Evolutionary conservation across 768 basidiomycete genomes (phyloP).

Genomic region (Gymnopilus junonius): DNA sequence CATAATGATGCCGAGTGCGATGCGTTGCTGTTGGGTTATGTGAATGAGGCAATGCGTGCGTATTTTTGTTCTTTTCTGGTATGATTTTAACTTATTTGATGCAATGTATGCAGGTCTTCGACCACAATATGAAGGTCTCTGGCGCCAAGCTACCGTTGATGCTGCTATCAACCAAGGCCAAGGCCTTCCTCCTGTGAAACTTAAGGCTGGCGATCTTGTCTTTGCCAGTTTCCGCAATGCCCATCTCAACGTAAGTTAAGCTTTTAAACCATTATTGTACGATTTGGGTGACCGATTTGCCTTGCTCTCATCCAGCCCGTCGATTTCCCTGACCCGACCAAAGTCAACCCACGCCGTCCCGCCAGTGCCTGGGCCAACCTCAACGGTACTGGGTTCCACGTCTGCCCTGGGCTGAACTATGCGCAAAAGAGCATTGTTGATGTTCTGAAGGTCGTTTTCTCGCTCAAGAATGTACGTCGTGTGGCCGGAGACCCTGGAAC

Average conservation of each 20-base stretch:
- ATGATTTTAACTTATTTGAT: too few relatives aligned
- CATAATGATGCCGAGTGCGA: conserved; percentile 34
- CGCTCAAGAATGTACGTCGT: conserved; percentile 9
- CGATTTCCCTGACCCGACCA: conserved; percentile 19
- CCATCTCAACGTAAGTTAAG: conserved; percentile 39
- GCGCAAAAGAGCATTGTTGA: conserved; percentile 12
- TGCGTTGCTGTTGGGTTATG: conserved; percentile 49
- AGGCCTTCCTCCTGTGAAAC: conserved; percentile 33
- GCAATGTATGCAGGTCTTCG: conserved; percentile 37
- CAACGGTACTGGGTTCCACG: conserved; percentile 12
- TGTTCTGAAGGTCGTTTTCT: conserved; percentile 9
- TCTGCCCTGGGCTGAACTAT: conserved; percentile 6
- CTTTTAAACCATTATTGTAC: neutral
- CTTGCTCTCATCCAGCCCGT: neutral
- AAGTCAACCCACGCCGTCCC: conserved; percentile 18
- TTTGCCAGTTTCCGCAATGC: conserved; percentile 48
- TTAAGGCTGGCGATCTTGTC: conserved; percentile 46
- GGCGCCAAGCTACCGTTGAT: conserved; percentile 38
- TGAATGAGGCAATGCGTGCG: conserved; percentile 55
- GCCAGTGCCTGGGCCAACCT: conserved; percentile 1
- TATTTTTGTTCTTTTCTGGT: too few relatives aligned
- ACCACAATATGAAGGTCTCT: conserved; percentile 47
- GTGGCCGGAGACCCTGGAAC: conserved; percentile 10
- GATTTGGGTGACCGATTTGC: neutral
- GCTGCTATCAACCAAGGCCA: conserved; percentile 39